Evolutionary conservation across 164 flowering plant genomes (phyloP).

Genomic region (Kingdonia uniflora): DNA sequence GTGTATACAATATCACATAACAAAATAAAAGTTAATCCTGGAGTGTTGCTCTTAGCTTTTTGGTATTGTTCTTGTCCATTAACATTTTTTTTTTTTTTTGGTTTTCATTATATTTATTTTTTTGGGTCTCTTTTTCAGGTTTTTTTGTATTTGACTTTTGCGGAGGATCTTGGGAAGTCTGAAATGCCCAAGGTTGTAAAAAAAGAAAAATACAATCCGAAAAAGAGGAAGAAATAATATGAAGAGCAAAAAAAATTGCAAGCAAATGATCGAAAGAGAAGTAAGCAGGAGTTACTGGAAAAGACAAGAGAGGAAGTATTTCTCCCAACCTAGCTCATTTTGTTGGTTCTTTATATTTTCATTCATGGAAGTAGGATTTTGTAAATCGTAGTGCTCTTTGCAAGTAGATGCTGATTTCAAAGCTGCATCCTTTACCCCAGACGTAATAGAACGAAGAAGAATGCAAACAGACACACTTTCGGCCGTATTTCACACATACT

Average conservation of each 20-base stretch:
- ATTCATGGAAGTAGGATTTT: no score
- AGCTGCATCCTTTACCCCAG: slow-evolving; percentile 55
- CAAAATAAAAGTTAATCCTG: no score
- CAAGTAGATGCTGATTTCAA: slow-evolving; percentile 85
- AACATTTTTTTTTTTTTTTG: no score
- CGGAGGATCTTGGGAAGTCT: slow-evolving; percentile 67
- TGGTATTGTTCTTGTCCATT: no score
- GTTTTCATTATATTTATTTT: no score
- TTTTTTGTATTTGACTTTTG: slow-evolving; percentile 66
- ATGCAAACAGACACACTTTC: slow-evolving; percentile 83
- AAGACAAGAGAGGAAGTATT: slow-evolving; percentile 80
- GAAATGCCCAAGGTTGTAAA: slow-evolving; percentile 30
- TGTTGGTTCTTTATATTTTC: no score
- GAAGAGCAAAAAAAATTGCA: slow-evolving; percentile 35
- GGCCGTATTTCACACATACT: slow-evolving; percentile 79
- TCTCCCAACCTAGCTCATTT: no score
- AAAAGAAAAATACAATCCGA: slow-evolving; percentile 26
- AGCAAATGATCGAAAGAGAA: slow-evolving; percentile 47
- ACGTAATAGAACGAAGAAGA: slow-evolving; percentile 39
- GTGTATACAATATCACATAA: no score
- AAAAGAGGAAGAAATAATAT: slow-evolving; percentile 28
- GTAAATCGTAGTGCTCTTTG: no score
- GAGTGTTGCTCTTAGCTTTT: no score
- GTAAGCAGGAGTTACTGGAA: slow-evolving; percentile 40
- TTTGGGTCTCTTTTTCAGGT: no score